Percentiles rank a stretch among this genome's conserved stretches.
Evolutionary conservation across 495 filamentous ascomycete species (phyloP).

Genomic region (Cercophora samala): DNA sequence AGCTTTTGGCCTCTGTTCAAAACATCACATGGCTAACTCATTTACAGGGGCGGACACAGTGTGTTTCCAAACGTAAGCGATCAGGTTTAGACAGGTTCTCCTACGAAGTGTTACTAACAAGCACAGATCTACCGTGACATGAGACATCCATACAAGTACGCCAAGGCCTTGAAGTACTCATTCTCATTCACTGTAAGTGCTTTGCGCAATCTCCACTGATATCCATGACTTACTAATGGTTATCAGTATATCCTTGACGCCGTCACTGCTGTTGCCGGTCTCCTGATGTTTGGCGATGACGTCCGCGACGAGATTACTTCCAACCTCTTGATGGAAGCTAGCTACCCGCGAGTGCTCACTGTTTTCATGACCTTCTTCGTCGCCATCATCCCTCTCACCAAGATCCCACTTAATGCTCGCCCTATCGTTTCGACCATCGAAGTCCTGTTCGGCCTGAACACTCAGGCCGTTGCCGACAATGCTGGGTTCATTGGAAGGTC

Average conservation of each 20-base stretch:
- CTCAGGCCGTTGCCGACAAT: constrained; percentile 47
- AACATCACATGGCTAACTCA: constrained; percentile 9
- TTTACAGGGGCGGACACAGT: constrained; percentile 67
- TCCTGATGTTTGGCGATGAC: constrained; percentile 89
- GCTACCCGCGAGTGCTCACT: constrained; percentile 72
- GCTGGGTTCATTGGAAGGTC: constrained; percentile 51
- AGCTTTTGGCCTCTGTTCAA: too few relatives aligned
- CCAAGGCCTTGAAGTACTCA: constrained; percentile 69
- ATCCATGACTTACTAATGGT: background rate
- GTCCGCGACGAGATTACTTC: constrained; percentile 86
- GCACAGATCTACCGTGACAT: constrained; percentile 86
- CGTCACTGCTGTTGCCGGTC: constrained; percentile 73
- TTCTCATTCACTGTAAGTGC: constrained; percentile 81
- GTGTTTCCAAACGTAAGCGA: constrained; percentile 77
- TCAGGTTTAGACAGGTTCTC: background rate
- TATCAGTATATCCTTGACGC: constrained; percentile 72
- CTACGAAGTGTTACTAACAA: background rate
- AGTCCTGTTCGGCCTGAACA: constrained; percentile 68
- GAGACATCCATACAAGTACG: constrained; percentile 87
- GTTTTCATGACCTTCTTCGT: constrained; percentile 80
- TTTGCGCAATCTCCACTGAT: background rate
- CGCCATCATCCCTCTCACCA: constrained; percentile 89
- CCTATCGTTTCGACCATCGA: constrained; percentile 86
- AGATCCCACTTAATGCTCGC: constrained; percentile 85
- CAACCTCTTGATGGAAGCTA: constrained; percentile 69